Evolutionary conservation across 805 yeast species (phyloP), one percentile per base, ranked within the genome.

Genomic region (Candida yuanshanica): DNA sequence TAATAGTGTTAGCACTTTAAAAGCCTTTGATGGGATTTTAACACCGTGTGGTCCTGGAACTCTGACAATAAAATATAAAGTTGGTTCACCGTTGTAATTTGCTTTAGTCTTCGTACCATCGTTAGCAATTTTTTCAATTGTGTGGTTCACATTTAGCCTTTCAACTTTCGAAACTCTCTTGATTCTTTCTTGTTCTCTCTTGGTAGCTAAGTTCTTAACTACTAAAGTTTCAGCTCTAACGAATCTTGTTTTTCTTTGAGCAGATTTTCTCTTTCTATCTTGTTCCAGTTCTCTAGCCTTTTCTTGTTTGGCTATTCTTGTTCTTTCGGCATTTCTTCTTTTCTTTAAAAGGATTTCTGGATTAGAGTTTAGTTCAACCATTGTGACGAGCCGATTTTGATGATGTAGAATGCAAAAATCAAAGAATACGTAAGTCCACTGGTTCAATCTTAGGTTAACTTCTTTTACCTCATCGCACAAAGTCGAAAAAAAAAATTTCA

Each of bases 341-440:
- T 84, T 85, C 57, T 80, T 78, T 47, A 85, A 71, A 51, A 85
- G 75, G 42, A 85, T 72, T 61, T 85, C 93, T 29, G 93, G 91
- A 57, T 81, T 83, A 20, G 83, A 72, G 58, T 81, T 77, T 39
- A 79, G 65, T 38, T 77, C 59, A 32, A 50, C 58, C 58, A 54
- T 55, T 8, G 29, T 41, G 16, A 20, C 5, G 25, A 12, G 12
- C 10, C 7, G 17, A 9, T 34, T 17, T 17, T 9, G 7, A 14
- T 5, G n/a, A 22, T 32, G 35, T 9, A 20, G 7, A 14, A 13
- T 18, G 5, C 26, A 6, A 22, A 12, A 32, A 11, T 18, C 23
- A 32, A 18, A 9, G 14, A 22, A 18, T 32, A 4, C 8, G 14
- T 20, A 22, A n/a, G 23, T 13, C 11, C 7, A 2, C 4, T 32